Evolutionary conservation across 495 filamentous ascomycete genomes (phyloP).

Genomic region (Penicillium salamii): DNA sequence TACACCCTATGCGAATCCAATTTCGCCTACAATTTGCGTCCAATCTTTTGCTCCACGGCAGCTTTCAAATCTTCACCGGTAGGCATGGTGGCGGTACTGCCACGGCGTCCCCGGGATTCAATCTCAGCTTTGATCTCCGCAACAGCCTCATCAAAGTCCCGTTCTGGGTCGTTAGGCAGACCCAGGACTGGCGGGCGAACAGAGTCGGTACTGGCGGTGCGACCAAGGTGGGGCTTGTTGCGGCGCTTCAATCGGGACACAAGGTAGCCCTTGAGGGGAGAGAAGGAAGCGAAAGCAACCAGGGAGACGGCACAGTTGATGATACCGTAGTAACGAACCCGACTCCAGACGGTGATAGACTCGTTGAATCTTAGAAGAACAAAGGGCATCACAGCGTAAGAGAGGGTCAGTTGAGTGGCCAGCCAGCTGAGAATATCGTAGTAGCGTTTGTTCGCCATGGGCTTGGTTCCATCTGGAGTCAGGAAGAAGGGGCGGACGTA

Average conservation of each 20-base stretch:
- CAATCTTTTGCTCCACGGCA: slow-evolving; percentile 47
- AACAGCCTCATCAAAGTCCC: slow-evolving; percentile 77
- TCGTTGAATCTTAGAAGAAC: slow-evolving; percentile 67
- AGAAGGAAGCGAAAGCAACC: slow-evolving; percentile 64
- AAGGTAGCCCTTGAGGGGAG: slow-evolving; percentile 66
- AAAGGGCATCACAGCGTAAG: slow-evolving; percentile 81
- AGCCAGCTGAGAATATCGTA: slow-evolving; percentile 84
- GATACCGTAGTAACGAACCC: slow-evolving; percentile 86
- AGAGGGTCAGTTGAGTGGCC: slow-evolving; percentile 77
- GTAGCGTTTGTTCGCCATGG: slow-evolving; percentile 70
- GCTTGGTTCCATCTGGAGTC: slow-evolving; percentile 61
- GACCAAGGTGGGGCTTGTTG: slow-evolving; percentile 31
- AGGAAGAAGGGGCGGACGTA: slow-evolving; percentile 92
- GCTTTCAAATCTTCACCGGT: slow-evolving; percentile 44
- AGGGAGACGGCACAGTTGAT: slow-evolving; percentile 61
- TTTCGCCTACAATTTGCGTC: slow-evolving; percentile 33
- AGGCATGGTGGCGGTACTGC: slow-evolving; percentile 49
- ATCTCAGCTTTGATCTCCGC: slow-evolving; percentile 70
- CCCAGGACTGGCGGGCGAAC: slow-evolving; percentile 64
- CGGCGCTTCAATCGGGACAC: slow-evolving; percentile 57
- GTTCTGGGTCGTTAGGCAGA: slow-evolving; percentile 69
- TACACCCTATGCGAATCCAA: too few species aligned
- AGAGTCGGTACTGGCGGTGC: slow-evolving; percentile 29
- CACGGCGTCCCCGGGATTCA: slow-evolving; percentile 54
- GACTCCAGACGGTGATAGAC: slow-evolving; percentile 70